phyloP scores from a whole-genome alignment of 2,329 filamentous ascomycete species.

The Triangularia setosa region DNA sequence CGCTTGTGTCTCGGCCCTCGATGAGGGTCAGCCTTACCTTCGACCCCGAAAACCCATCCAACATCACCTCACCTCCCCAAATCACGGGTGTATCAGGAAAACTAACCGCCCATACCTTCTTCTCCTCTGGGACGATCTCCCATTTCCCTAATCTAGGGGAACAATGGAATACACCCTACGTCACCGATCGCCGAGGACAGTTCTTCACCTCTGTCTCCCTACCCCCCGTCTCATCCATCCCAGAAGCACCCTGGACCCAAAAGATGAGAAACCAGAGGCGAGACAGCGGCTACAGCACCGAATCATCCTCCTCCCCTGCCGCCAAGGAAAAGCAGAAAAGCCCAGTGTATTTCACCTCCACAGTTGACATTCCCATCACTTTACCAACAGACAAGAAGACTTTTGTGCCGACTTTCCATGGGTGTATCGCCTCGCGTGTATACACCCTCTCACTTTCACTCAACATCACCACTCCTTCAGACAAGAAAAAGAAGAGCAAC shows the following conservation, averaged over 20 bases:
- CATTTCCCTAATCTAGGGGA: constrained; percentile 46
- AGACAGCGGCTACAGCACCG: constrained; percentile 49
- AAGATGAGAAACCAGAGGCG: constrained; percentile 37
- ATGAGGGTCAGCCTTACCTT: constrained; percentile 47
- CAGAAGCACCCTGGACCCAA: constrained; percentile 39
- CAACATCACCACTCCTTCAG: constrained; percentile 29
- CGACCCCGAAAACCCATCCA: constrained; percentile 40
- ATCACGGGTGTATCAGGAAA: constrained; percentile 49
- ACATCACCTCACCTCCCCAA: constrained; percentile 39
- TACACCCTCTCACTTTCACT: constrained; percentile 49
- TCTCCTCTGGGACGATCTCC: constrained; percentile 42
- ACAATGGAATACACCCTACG: constrained; percentile 37
- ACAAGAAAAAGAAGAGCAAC: constrained; percentile 28
- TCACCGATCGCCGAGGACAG: constrained; percentile 39
- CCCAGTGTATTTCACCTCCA: constrained; percentile 28
- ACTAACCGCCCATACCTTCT: constrained; percentile 51
- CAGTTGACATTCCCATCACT: constrained; percentile 45
- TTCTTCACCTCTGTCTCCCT: constrained; percentile 46
- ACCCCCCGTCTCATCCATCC: constrained; percentile 34
- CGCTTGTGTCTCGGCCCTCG: constrained; percentile 37
- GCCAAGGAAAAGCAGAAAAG: not conserved
- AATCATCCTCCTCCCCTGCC: not conserved
- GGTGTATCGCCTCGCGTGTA: constrained; percentile 53
- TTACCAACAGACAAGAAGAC: constrained; percentile 46
- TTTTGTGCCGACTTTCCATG: constrained; percentile 56